Evolutionary conservation across 108 stramenopile genomes (phyloP), one percentile per base, ranked within the genome.

Genomic region (Fragilaria radians): DNA sequence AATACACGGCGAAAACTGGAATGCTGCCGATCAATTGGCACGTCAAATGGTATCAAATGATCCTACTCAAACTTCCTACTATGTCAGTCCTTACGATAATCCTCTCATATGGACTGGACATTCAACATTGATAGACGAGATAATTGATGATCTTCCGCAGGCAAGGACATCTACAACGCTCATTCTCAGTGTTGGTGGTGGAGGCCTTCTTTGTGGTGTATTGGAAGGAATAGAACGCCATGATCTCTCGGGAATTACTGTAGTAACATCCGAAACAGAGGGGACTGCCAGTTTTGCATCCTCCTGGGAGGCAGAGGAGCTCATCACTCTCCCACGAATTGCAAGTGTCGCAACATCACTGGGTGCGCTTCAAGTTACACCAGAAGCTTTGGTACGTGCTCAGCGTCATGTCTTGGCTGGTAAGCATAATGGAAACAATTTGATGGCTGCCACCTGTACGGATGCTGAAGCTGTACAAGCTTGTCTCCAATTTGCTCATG

Each of bases 21-120:
- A 96, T 59, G 89, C 54, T 23, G 95, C 95, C 18, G 93, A 96
- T 68, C 42, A 24, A 24, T 57, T 83, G 64, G 85, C 85, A 14
- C 68, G 83, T 22, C 45, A 83, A 63, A 33, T 32, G 50, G 88
- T 86, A 1, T 65, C 57, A 3, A 66, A 79, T 32, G 34, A 32
- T 19, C 18, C n/a, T 49, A 5, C 46, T 1, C 45, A 34, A 5
- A 26, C 34, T 4, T 63, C 83, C 0, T 42, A 58, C 7, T 87
- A 85, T 51, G 73, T 89, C 18, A 80, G 74, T 54, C 95, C 95
- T 9, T 96, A 81, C 63, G 95, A 96, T 60, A 76, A 92, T 59
- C 85, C 83, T 11, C 57, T 91, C 22, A 57, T 91, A 14, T 96
- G 95, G 95, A 87, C 91, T 19, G 95, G 95, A 5, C 90, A 96